phyloP scores from a whole-genome alignment of 2,329 filamentous ascomycete genomes.

The Colletotrichum eleusines region DNA sequence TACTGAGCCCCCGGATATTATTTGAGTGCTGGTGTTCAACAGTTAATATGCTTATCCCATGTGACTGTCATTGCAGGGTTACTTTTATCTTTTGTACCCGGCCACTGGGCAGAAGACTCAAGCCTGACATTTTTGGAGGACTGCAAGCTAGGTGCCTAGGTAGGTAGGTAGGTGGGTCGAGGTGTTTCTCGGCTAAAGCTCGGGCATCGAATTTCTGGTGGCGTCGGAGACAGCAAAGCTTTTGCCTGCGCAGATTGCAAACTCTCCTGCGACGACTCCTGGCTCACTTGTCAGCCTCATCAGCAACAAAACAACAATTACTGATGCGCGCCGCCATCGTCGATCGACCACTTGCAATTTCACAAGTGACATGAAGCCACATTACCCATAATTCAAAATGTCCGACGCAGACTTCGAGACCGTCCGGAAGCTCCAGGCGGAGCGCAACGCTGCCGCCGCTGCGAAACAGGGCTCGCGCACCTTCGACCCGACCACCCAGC shows the following conservation, averaged over 20 bases:
- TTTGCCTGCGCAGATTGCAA: slow-evolving; percentile 44
- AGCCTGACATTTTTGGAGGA: not conserved
- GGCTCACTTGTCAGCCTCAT: slow-evolving; percentile 44
- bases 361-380: slow-evolving; percentile 52
- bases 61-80: no score
- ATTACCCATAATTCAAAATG: slow-evolving; percentile 62
- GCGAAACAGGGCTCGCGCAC: slow-evolving; percentile 85
- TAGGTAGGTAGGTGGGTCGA: slow-evolving; percentile 1
- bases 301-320: slow-evolving; percentile 45
- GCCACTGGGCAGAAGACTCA: not conserved
- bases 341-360: slow-evolving; percentile 40
- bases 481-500: slow-evolving; percentile 83
- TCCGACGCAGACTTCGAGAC: slow-evolving; percentile 88
- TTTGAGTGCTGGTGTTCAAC: not conserved
- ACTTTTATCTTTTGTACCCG: no score
- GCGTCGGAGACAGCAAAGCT: slow-evolving; percentile 48
- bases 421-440: slow-evolving; percentile 88
- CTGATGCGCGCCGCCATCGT: slow-evolving; percentile 43
- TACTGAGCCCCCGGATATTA: not conserved
- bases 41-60: not conserved
- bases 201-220: slow-evolving; percentile 50
- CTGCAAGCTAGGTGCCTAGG: not conserved
- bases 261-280: slow-evolving; percentile 41
- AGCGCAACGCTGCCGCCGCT: slow-evolving; percentile 86
- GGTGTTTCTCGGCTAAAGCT: slow-evolving; percentile 49